Evolutionary conservation across 2,329 filamentous ascomycete species (phyloP).

Genomic region (Botryosphaeria dothidea): DNA sequence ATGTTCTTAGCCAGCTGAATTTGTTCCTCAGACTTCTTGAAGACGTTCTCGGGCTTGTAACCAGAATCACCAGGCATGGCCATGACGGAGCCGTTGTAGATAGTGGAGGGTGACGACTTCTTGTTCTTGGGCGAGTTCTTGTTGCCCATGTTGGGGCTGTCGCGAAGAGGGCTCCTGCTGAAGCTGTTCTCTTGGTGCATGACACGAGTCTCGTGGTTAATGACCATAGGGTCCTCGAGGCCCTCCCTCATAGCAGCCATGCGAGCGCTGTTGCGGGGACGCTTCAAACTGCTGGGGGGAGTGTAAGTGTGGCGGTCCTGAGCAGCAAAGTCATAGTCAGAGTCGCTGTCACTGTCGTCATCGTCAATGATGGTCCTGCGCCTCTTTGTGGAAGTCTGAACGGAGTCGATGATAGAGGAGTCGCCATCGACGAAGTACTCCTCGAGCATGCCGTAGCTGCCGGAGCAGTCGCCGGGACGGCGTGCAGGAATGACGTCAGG

Average conservation of each 20-base stretch:
- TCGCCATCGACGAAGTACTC: background rate
- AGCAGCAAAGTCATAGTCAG: background rate
- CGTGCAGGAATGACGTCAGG: slow-evolving; percentile 4
- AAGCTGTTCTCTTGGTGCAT: slow-evolving; percentile 13
- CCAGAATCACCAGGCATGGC: slow-evolving; percentile 15
- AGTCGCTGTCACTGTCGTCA: background rate
- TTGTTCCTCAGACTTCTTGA: slow-evolving; percentile 9
- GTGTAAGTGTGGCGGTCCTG: background rate
- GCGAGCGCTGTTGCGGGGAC: slow-evolving; percentile 9
- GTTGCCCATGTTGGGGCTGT: background rate
- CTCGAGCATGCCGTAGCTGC: slow-evolving; percentile 13
- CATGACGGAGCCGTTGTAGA: slow-evolving; percentile 3
- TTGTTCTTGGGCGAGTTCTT: background rate
- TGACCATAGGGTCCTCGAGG: slow-evolving; percentile 1
- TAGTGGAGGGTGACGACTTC: background rate
- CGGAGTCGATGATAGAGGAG: background rate
- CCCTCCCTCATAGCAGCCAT: background rate
- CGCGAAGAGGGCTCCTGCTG: background rate
- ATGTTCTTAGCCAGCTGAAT: background rate
- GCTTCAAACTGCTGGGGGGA: slow-evolving; percentile 2
- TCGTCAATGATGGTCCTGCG: background rate
- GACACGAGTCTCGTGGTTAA: background rate
- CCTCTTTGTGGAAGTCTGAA: background rate
- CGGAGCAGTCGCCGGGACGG: slow-evolving; percentile 4
- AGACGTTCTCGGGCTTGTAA: slow-evolving; percentile 16